A percentile compares a stretch with the other conserved stretches of the same genome.
These are phyloP conservation scores for Neurospora africana DNA, from an alignment of 495 filamentous ascomycete species.

Conservation along the genomic window DNA sequence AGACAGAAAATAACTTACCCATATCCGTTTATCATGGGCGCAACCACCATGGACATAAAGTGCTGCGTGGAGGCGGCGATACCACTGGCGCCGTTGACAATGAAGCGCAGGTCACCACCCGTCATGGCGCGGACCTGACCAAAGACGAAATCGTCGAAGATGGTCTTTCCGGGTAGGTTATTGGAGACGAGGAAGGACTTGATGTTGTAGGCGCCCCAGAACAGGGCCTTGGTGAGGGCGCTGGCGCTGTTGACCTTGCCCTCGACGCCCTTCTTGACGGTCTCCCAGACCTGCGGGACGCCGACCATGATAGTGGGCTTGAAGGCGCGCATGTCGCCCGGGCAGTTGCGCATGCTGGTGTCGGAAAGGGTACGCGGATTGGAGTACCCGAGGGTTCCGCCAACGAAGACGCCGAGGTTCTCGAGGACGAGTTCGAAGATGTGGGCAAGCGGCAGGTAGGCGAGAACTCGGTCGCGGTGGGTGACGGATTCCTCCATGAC, in stretches of 20 bases:
- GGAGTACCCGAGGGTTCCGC: slow-evolving; percentile 73
- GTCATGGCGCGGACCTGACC: slow-evolving; percentile 62
- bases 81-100: slow-evolving; percentile 79
- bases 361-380: slow-evolving; percentile 75
- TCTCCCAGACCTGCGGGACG: slow-evolving; percentile 73
- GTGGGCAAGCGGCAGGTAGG: slow-evolving; percentile 85
- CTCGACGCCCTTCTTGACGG: slow-evolving; percentile 68
- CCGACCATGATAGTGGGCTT: slow-evolving; percentile 73
- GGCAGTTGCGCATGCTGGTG: slow-evolving; percentile 34
- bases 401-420: slow-evolving; percentile 61
- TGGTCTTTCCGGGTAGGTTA: slow-evolving; percentile 53
- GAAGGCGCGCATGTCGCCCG: slow-evolving; percentile 65
- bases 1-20: slow-evolving; percentile 15
- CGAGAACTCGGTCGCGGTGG: slow-evolving; percentile 53
- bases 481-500: slow-evolving; percentile 35
- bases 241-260: slow-evolving; percentile 46
- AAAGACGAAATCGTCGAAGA: slow-evolving; percentile 73
- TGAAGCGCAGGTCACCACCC: slow-evolving; percentile 57
- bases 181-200: slow-evolving; percentile 50
- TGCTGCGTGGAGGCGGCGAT: slow-evolving; percentile 64
- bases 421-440: slow-evolving; percentile 80
- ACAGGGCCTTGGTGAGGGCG: slow-evolving; percentile 21
- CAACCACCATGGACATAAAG: slow-evolving; percentile 68
- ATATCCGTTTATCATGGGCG: slow-evolving; percentile 72
- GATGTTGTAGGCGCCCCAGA: slow-evolving; percentile 34